Base-by-base conservation (phyloP, 2,329 filamentous ascomycete genomes). In the Xylariales sp. region DNA sequence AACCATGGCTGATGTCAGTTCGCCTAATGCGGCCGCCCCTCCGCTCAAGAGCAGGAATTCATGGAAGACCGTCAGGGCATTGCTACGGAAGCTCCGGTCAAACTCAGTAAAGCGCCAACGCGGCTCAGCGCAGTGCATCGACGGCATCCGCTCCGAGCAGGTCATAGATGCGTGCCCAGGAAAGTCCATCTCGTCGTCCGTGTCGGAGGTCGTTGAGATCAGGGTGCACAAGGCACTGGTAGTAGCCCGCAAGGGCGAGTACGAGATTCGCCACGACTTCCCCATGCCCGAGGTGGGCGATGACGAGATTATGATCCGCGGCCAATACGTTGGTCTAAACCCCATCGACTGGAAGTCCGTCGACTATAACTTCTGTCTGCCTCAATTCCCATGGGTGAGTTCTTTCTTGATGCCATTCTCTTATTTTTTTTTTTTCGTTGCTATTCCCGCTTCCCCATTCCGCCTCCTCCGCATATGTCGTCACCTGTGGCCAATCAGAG, bases 321-420 rank as follows among this genome's bases (percentile, higher is more conserved):
- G 51, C 31, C 49, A 52, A 30, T 56, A 56, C 15, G 53, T 60
- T n/a, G 61, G 61, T 3, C 48, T 66, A 16, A 66, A 66, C 30
- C 63, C 60, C 6, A 66, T 66, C 15, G 57, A 62, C 40, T 68
- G 54, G 57, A 63, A 64, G 40, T 57, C 52, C 5, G 63, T 67
- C 27, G 63, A 65, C 37, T 66, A 61, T 42, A 61, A 63, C 33
- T 67, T 65, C 45, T 66, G 63, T 40, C 47, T 68, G 24, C 64
- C 63, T 2, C 47, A 51, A 13, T 55, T 61, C 37, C 61, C 61
- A 14, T 61, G 59, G 52, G 35, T 38, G 27, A 14, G 35, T 23
- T n/a, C 5, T 8, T 8, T 14, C 10, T 29, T n/a, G n/a, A n/a
- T n/a, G n/a, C n/a, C n/a, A n/a, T n/a, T n/a, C n/a, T n/a, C n/a